phyloP scores from a whole-genome alignment of 768 basidiomycete species.

The Boletellus emodensis region DNA sequence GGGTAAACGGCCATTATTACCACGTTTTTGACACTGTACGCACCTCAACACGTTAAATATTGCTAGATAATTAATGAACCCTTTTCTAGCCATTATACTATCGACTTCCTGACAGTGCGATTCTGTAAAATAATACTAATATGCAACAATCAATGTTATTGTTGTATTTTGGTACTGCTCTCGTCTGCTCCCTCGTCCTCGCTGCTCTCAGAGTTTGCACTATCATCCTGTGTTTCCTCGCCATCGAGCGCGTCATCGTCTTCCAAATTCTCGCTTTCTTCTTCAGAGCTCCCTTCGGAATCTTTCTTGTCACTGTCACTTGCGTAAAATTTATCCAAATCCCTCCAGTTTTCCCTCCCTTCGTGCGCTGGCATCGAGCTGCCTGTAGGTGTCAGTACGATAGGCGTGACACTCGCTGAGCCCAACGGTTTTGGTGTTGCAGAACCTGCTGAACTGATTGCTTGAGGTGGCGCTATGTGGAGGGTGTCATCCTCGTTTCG shows the following conservation, averaged over 20 bases:
- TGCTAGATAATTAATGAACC: neutral
- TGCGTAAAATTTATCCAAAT: conserved; percentile 77
- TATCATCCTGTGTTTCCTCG: conserved; percentile 31
- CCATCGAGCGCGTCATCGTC: conserved; percentile 23
- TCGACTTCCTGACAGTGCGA: conserved; percentile 42
- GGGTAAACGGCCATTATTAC: conserved; percentile 68
- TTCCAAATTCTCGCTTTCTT: conserved; percentile 31
- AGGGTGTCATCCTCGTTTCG: conserved; percentile 57
- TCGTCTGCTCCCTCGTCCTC: conserved; percentile 17
- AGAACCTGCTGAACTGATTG: conserved; percentile 38
- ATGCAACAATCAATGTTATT: conserved; percentile 6
- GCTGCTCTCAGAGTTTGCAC: conserved; percentile 14
- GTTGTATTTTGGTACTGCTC: conserved; percentile 9
- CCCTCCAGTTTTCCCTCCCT: conserved; percentile 46
- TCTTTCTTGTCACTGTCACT: conserved; percentile 34
- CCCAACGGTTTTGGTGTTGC: conserved; percentile 26
- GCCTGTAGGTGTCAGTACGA: conserved; percentile 55
- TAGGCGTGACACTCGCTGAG: conserved; percentile 37
- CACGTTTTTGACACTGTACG: conserved; percentile 73
- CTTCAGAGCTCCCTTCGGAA: conserved; percentile 29
- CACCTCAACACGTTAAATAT: neutral
- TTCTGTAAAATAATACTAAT: conserved; percentile 28
- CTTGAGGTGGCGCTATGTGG: conserved; percentile 30
- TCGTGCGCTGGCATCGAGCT: conserved; percentile 43
- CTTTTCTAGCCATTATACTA: conserved; percentile 49